These are phyloP conservation scores for Russula earlei DNA, from an alignment of 768 basidiomycete genomes.

Conservation along the genomic window DNA sequence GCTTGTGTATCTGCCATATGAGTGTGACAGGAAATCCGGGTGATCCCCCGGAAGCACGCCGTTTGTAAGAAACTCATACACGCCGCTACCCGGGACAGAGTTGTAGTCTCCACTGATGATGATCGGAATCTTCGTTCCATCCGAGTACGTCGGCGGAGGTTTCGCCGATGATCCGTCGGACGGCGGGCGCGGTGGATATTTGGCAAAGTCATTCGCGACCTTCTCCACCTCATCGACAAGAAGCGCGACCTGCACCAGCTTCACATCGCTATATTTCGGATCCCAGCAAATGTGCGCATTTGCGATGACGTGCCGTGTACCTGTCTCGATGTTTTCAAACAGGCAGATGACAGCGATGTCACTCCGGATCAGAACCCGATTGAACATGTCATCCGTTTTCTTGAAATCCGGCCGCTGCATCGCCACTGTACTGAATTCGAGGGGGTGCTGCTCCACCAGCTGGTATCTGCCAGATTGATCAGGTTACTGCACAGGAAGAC, in stretches of 20 bases:
- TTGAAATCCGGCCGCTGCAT: constrained; percentile 91
- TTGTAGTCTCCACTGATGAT: constrained; percentile 96
- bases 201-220: constrained; percentile 75
- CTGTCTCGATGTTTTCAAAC: constrained; percentile 80
- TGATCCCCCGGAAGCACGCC: constrained; percentile 67
- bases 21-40: constrained; percentile 84
- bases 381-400: constrained; percentile 99
- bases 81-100: constrained; percentile 75
- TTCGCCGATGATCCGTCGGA: constrained; percentile 34
- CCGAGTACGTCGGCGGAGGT: constrained; percentile 61
- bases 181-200: constrained; percentile 60
- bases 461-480: constrained; percentile 51
- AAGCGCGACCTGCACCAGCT: constrained; percentile 91
- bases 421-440: constrained; percentile 89
- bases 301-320: constrained; percentile 79
- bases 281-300: constrained; percentile 95
- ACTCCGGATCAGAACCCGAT: constrained; percentile 91
- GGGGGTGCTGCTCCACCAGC: constrained; percentile 84
- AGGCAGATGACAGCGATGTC: constrained; percentile 83
- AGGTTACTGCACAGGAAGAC: background rate
- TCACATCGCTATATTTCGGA: constrained; percentile 87
- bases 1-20: constrained; percentile 87
- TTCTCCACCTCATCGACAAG: constrained; percentile 90
- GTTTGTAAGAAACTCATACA: constrained; percentile 81
- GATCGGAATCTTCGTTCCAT: constrained; percentile 83